Base-by-base conservation (phyloP, 2,329 filamentous ascomycete species). In the Boeremia exigua region DNA sequence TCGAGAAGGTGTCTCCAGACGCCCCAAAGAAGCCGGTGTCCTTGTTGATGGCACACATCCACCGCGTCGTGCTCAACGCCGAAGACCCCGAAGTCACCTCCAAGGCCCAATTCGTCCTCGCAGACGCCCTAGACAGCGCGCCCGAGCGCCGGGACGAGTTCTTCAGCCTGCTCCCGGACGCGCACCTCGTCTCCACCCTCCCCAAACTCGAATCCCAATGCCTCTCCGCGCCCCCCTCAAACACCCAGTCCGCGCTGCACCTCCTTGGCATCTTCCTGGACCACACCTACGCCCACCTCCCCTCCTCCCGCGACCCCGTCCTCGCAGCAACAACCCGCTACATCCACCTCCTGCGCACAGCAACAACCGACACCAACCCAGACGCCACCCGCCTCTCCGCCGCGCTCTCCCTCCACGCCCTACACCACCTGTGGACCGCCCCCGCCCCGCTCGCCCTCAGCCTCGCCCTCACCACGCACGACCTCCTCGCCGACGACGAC, bases 401-500 rank as follows among this genome's bases (percentile, higher is more conserved):
- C 1, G 80, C 81, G 1, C 73, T 77, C 33, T 84, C 88, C 1
- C 77, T 90, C 12, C 69, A 68, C 33, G 82, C 83, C 79, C 65
- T 70, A 56, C 33, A 63, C 45, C 43, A 61, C 52, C 57, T 72
- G 59, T 60, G 54, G 63, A 23, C 60, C 9, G 15, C 25, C 8
- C 42, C 28, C 6, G 61, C 58, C 1, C 61, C 58, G 25, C 53
- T 68, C 1, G 33, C 70, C 40, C 66, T 76, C 1, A 58, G 59
- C 15, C 58, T 77, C 6, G 40, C 39, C 47, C 72, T 92, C 5
- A 80, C 88, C 3, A 58, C 75, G 1, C 68, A 72, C 66, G 66
- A 70, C 52, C 53, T 69, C 44, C 67, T 75, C 42, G 90, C 91
- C 69, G 95, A 98, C 70, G 94, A 98, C 70, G 94, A 98, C 69